phyloP scores from a whole-genome alignment of 2,329 filamentous ascomycete genomes.

The Sarocladium oryzae region DNA sequence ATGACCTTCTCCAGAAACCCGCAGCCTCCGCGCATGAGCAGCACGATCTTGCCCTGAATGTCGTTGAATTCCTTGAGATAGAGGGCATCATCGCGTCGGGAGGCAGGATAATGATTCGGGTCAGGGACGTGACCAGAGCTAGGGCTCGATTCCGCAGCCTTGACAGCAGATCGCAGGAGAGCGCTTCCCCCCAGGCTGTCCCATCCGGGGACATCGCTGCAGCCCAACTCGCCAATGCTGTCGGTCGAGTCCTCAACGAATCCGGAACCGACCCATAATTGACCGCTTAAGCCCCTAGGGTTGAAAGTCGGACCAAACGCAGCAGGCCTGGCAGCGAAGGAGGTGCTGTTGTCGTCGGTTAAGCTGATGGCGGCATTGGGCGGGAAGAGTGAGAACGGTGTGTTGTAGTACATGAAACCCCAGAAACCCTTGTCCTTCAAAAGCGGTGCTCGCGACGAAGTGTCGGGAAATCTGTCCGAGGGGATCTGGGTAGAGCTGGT shows the following conservation, averaged over 20 bases:
- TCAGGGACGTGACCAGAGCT: neutral
- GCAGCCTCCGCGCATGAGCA: conserved; percentile 88
- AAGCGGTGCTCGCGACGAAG: neutral
- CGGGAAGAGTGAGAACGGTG: conserved; percentile 83
- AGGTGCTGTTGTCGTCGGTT: conserved; percentile 96
- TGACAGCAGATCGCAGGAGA: conserved; percentile 17
- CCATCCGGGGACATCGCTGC: conserved; percentile 91
- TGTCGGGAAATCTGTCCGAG: conserved; percentile 10
- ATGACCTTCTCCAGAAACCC: conserved; percentile 96
- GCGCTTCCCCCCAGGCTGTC: conserved; percentile 40
- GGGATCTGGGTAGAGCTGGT: conserved; percentile 17
- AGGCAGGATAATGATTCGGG: neutral
- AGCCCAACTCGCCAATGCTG: conserved; percentile 81
- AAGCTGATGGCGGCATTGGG: conserved; percentile 93
- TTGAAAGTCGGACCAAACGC: conserved; percentile 83
- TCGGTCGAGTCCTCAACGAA: conserved; percentile 74
- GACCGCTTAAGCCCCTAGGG: conserved; percentile 70
- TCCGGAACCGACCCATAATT: conserved; percentile 88
- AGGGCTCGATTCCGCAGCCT: neutral
- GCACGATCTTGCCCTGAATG: conserved; percentile 85
- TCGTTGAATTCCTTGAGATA: conserved; percentile 78
- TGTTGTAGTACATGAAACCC: conserved; percentile 61
- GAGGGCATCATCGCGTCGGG: conserved; percentile 60
- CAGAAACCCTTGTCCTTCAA: conserved; percentile 20
- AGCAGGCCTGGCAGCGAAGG: conserved; percentile 87